These are phyloP conservation scores for Wickerhamiella domercqiae DNA, from an alignment of 805 yeast species.

Conservation along the genomic window DNA sequence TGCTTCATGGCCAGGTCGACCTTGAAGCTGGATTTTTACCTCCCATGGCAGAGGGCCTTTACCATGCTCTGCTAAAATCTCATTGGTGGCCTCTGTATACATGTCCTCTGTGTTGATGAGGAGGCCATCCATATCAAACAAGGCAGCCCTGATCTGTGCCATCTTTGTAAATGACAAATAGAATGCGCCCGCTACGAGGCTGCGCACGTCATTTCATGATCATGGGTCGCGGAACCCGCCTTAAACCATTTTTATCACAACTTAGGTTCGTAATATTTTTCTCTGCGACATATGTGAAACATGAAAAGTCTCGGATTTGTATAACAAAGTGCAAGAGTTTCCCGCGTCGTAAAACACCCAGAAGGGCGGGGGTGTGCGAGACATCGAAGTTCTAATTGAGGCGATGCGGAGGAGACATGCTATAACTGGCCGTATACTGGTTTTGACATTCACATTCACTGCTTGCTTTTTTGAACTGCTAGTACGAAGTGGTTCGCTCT, in stretches of 20 bases:
- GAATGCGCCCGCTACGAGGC: neutral
- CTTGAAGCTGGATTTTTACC: conserved; percentile 73
- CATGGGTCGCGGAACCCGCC: neutral
- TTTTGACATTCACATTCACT: no score
- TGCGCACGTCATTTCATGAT: neutral
- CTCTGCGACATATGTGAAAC: no score
- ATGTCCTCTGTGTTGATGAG: conserved; percentile 83
- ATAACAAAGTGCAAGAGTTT: no score
- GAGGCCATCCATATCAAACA: conserved; percentile 87
- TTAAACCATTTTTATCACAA: conserved; percentile 2
- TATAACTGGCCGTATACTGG: no score
- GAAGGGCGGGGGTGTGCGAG: no score
- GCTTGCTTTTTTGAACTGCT: no score
- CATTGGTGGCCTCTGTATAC: conserved; percentile 65
- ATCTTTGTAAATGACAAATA: conserved; percentile 1
- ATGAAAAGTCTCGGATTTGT: no score
- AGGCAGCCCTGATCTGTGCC: conserved; percentile 41
- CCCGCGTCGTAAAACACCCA: no score
- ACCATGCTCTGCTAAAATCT: conserved; percentile 47
- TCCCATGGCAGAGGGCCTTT: conserved; percentile 81
- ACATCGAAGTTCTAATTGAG: no score
- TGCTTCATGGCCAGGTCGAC: conserved; percentile 75
- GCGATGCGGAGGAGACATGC: no score
- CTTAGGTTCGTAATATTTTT: neutral
- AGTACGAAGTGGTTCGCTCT: no score